phyloP scores from a whole-genome alignment of 1,284 basidiomycete genomes.

The Boletus semigastroideus region DNA sequence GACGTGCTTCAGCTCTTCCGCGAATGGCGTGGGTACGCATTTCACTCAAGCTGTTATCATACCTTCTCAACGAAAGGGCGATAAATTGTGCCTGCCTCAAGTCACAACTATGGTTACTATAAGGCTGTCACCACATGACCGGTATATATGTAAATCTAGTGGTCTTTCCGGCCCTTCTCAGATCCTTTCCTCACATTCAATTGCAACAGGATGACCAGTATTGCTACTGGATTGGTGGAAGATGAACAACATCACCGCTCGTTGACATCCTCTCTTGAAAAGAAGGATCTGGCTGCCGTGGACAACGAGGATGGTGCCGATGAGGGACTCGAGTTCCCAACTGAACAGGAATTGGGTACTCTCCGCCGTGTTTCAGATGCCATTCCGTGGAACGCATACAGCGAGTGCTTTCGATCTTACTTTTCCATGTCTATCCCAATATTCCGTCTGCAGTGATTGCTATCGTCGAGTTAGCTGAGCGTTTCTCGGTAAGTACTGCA shows the following conservation, averaged over 20 bases:
- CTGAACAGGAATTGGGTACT: conserved; percentile 62
- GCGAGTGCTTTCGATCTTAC: conserved; percentile 39
- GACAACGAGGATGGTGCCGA: conserved; percentile 44
- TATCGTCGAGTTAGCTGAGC: conserved; percentile 69
- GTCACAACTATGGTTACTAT: too few species aligned
- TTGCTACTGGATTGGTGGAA: conserved; percentile 4
- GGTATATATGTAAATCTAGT: too few species aligned
- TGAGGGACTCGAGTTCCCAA: conserved; percentile 64
- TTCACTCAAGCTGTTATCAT: too few species aligned
- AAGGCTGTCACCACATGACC: too few species aligned
- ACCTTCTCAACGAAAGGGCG: too few species aligned
- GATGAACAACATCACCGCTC: conserved; percentile 5
- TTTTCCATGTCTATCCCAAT: conserved; percentile 9
- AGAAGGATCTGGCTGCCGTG: conserved; percentile 1
- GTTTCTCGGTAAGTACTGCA: conserved; percentile 58
- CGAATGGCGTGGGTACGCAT: too few species aligned
- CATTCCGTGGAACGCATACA: conserved; percentile 66
- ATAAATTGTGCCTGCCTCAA: too few species aligned
- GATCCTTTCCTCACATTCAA: too few species aligned
- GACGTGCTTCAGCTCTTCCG: too few species aligned
- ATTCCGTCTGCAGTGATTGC: conserved; percentile 56
- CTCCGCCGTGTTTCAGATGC: conserved; percentile 62
- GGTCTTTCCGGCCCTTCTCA: too few species aligned
- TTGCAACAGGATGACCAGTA: neutral
- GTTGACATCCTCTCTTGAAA: conserved; percentile 14